A percentile compares a stretch with the other conserved stretches of the same genome.
These are phyloP conservation scores for Penstemon davidsonii DNA, from an alignment of 257 asterid species.

Conservation along the genomic window DNA sequence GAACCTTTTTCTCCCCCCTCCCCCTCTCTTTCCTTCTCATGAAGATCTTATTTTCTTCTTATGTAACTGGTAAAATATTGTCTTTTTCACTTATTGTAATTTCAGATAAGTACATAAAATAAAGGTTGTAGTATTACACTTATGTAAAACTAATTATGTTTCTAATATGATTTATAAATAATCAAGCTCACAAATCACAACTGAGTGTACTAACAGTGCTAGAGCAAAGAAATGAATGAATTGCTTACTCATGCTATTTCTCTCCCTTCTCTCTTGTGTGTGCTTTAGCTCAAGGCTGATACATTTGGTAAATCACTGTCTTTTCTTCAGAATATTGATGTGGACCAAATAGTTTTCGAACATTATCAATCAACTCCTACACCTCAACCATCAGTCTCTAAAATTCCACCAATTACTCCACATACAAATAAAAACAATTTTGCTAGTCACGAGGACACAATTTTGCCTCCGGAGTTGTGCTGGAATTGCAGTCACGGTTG, in stretches of 20 bases:
- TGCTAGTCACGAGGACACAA: conserved; percentile 33
- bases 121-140: not conserved
- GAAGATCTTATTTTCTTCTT: too few relatives aligned
- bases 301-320: conserved; percentile 16
- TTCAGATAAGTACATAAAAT: not conserved
- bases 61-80: not conserved
- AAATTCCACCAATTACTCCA: conserved; percentile 66
- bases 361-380: conserved; percentile 71
- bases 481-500: conserved; percentile 71
- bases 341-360: conserved; percentile 70
- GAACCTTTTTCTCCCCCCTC: too few relatives aligned
- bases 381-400: conserved; percentile 77
- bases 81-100: not conserved
- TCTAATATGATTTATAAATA: not conserved
- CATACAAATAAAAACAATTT: conserved; percentile 35
- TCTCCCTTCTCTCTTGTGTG: not conserved
- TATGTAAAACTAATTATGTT: not conserved
- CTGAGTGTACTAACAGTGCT: not conserved
- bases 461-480: conserved; percentile 74
- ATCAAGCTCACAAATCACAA: not conserved
- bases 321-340: conserved; percentile 67
- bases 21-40: too few relatives aligned
- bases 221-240: conserved; percentile 13
- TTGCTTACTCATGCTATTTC: conserved; percentile 1
- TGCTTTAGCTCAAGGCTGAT: conserved; percentile 22